Evolutionary conservation across 306 rosid genomes (phyloP), one percentile per base, ranked within the genome.

Genomic region (Elaeagnus macrophylla): DNA sequence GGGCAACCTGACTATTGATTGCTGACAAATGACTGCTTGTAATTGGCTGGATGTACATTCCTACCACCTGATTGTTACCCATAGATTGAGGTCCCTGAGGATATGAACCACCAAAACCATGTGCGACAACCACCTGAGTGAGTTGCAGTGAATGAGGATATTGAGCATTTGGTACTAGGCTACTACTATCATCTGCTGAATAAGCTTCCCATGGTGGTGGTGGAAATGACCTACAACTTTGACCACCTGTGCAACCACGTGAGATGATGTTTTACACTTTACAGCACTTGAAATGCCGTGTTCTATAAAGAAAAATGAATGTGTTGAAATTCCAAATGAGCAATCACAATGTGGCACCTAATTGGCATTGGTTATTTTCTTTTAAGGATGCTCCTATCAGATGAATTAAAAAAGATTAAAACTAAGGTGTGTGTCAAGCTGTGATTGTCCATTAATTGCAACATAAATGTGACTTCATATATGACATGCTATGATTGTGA

Each of bases 171-270:
- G 78, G 66, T 6, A 71, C 82, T 16, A 78, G 72, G 65, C 69
- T 73, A 53, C 84, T 75, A 39, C 84, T 75, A 39, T 62, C 83
- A 20, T 81, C 84, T 10, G 70, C 37, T 20, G 87, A 47, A 77
- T 82, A 95, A 75, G 82, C 83, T 78, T 93, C 99, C 99, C 99
- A 93, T 1, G 99, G 99, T n/a, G 99, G 99, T 1, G 88, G 94
- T 1, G 99, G 99, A 6, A 84, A 79, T 37, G 96, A 77, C 53
- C 86, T 96, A 47, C 72, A 52, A 58, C 62, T 66, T 74, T 65
- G 81, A 37, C 80, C 19, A 69, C 95, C 99, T 87, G 70, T 61
- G 59, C 63, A 63, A 67, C 46, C 74, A 64, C 6, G 53, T 37
- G 35, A 72, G 35, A 72, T 40, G 49, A 45, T n/a, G 13, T 61